These are phyloP conservation scores for Diplocarpon rosae DNA, from an alignment of 2,329 filamentous ascomycete genomes.

Conservation along the genomic window DNA sequence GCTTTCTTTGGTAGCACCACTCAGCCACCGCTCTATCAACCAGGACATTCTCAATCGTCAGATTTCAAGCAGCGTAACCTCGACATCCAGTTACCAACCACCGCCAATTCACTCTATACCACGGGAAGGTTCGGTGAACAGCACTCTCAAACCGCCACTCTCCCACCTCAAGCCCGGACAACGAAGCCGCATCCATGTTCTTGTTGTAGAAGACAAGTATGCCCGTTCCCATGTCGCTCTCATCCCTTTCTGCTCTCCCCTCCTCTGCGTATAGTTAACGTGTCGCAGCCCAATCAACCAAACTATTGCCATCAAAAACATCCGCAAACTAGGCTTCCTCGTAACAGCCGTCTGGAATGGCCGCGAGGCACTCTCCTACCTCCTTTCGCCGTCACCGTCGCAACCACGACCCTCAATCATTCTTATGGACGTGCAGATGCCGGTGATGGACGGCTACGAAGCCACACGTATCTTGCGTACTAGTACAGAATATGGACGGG, in stretches of 20 bases:
- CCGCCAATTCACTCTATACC: not conserved
- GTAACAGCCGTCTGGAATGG: slow-evolving; percentile 21
- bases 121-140: slow-evolving; percentile 1
- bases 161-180: slow-evolving; percentile 4
- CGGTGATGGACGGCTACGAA: slow-evolving; percentile 39
- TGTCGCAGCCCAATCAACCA: slow-evolving; percentile 19
- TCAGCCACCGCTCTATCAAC: slow-evolving; percentile 5
- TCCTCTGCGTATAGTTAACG: not conserved
- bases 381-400: slow-evolving; percentile 9
- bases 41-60: slow-evolving; percentile 14
- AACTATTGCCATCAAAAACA: slow-evolving; percentile 18
- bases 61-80: slow-evolving; percentile 9
- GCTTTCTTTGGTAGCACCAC: slow-evolving; percentile 6
- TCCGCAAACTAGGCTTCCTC: slow-evolving; percentile 20
- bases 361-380: slow-evolving; percentile 20
- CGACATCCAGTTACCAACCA: slow-evolving; percentile 1
- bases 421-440: slow-evolving; percentile 42
- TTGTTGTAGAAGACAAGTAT: slow-evolving; percentile 22
- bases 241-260: not conserved
- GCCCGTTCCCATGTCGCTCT: not conserved
- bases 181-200: slow-evolving; percentile 12
- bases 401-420: slow-evolving; percentile 18
- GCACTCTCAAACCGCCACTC: not conserved
- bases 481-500: slow-evolving; percentile 4
- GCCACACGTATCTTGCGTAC: slow-evolving; percentile 36